Evolutionary conservation across 2,329 filamentous ascomycete species (phyloP).

Genomic region (Gnomoniopsis sp.): DNA sequence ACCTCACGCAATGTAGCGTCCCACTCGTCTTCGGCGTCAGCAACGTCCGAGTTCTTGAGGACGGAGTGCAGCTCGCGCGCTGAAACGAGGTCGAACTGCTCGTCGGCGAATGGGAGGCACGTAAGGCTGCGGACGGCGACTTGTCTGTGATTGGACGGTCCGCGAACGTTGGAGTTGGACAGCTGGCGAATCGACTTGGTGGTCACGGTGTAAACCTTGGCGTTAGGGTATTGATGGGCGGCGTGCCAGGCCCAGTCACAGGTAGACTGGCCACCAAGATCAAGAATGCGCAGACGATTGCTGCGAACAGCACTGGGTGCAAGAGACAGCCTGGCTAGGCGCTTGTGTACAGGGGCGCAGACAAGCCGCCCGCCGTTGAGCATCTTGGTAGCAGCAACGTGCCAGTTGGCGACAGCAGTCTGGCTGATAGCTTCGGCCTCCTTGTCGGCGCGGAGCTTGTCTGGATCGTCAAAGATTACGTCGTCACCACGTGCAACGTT

Average conservation of each 20-base stretch:
- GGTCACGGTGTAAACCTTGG: slow-evolving; percentile 84
- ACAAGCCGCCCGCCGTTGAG: slow-evolving; percentile 64
- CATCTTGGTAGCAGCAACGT: slow-evolving; percentile 57
- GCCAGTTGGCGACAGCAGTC: slow-evolving; percentile 59
- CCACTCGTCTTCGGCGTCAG: slow-evolving; percentile 78
- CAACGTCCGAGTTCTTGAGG: slow-evolving; percentile 64
- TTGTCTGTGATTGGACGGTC: slow-evolving; percentile 83
- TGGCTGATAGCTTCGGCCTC: slow-evolving; percentile 78
- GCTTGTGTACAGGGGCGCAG: slow-evolving; percentile 60
- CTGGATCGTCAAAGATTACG: slow-evolving; percentile 58
- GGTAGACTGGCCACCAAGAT: slow-evolving; percentile 78
- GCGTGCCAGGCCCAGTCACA: slow-evolving; percentile 97
- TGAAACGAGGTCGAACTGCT: slow-evolving; percentile 88
- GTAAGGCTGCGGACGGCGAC: slow-evolving; percentile 74
- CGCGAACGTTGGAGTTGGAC: slow-evolving; percentile 72
- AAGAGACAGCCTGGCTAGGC: slow-evolving; percentile 52
- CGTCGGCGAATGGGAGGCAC: slow-evolving; percentile 78
- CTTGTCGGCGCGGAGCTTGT: slow-evolving; percentile 65
- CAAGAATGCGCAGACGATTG: slow-evolving; percentile 59
- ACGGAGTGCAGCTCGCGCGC: slow-evolving; percentile 82
- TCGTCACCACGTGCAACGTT: slow-evolving; percentile 73
- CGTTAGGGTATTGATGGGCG: slow-evolving; percentile 78
- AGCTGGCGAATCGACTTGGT: slow-evolving; percentile 68
- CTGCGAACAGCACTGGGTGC: slow-evolving; percentile 47
- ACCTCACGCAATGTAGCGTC: slow-evolving; percentile 82